phyloP scores from a whole-genome alignment of 2,329 filamentous ascomycete genomes.

The Ophiostoma fasciatum region DNA sequence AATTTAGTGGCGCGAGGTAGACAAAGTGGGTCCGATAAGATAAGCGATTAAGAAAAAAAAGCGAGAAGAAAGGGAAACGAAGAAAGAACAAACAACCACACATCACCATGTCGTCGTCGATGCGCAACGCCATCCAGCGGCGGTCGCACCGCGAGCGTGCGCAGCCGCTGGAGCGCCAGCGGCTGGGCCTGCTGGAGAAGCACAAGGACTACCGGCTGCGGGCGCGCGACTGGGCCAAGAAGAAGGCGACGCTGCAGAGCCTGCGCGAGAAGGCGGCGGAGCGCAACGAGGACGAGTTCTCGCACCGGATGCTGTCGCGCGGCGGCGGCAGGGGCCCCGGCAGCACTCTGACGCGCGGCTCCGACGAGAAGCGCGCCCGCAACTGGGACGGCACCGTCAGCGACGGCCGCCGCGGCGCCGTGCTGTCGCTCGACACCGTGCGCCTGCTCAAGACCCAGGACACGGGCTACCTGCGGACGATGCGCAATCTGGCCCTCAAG shows the following conservation, averaged over 20 bases:
- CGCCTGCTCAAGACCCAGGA: slow-evolving; percentile 56
- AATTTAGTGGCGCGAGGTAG: too few relatives aligned
- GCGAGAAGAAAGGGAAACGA: too few relatives aligned
- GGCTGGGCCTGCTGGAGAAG: slow-evolving; percentile 89
- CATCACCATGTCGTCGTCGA: slow-evolving; percentile 13
- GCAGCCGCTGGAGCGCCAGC: slow-evolving; percentile 67
- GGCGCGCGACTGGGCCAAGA: slow-evolving; percentile 50
- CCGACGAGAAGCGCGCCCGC: slow-evolving; percentile 24
- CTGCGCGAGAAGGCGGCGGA: slow-evolving; percentile 47
- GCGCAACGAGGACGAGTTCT: slow-evolving; percentile 60
- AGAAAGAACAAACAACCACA: background rate
- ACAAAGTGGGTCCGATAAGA: too few relatives aligned
- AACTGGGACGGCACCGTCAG: slow-evolving; percentile 39
- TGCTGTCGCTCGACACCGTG: slow-evolving; percentile 40
- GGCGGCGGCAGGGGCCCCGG: slow-evolving; percentile 35
- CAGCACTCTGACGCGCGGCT: slow-evolving; percentile 24
- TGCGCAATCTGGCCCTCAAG: slow-evolving; percentile 43
- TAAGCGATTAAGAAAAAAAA: too few relatives aligned
- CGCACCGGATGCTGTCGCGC: slow-evolving; percentile 53
- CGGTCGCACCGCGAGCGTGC: slow-evolving; percentile 74
- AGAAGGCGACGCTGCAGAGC: slow-evolving; percentile 43
- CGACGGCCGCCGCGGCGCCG: slow-evolving; percentile 41
- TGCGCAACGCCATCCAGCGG: slow-evolving; percentile 17
- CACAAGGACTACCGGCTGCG: slow-evolving; percentile 49
- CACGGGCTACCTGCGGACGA: slow-evolving; percentile 47